Evolutionary conservation across 2,329 filamentous ascomycete genomes (phyloP).

Genomic region (Botryotinia narcissicola): DNA sequence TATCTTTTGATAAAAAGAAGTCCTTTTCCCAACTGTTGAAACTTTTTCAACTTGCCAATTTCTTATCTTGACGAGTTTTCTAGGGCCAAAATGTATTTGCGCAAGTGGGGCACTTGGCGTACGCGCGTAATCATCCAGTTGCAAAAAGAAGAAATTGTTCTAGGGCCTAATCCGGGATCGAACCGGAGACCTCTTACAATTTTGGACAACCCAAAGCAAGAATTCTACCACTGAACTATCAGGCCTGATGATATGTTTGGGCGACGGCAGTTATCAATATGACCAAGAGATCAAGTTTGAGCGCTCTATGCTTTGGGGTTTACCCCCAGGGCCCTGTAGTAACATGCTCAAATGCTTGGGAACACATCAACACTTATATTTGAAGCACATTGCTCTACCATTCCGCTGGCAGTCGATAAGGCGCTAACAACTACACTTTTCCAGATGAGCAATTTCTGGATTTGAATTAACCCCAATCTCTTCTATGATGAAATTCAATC

Average conservation of each 20-base stretch:
- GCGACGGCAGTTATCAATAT: accelerated
- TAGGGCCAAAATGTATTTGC: too few species aligned
- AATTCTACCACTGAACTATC: conserved; percentile 17
- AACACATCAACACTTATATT: neutral
- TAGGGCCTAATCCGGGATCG: conserved; percentile 3
- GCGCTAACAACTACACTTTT: neutral
- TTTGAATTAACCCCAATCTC: neutral
- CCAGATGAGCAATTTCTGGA: neutral
- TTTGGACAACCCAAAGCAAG: neutral
- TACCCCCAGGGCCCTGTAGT: neutral
- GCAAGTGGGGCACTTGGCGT: too few species aligned
- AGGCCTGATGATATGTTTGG: neutral
- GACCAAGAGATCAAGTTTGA: accelerated
- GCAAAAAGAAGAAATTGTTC: neutral
- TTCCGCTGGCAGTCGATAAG: neutral
- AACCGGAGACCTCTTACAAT: conserved; percentile 15
- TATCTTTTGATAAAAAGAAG: neutral
- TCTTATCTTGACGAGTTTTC: neutral
- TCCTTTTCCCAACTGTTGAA: too few species aligned
- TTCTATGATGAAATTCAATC: neutral
- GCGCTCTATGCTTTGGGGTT: neutral
- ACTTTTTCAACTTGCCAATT: neutral
- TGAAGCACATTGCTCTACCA: neutral
- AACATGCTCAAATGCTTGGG: neutral
- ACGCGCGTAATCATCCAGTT: too few species aligned